Percentiles rank a stretch among this genome's conserved stretches.
These are phyloP conservation scores for Starmerella roubikii DNA, from an alignment of 805 yeast genomes.

Conservation along the genomic window DNA sequence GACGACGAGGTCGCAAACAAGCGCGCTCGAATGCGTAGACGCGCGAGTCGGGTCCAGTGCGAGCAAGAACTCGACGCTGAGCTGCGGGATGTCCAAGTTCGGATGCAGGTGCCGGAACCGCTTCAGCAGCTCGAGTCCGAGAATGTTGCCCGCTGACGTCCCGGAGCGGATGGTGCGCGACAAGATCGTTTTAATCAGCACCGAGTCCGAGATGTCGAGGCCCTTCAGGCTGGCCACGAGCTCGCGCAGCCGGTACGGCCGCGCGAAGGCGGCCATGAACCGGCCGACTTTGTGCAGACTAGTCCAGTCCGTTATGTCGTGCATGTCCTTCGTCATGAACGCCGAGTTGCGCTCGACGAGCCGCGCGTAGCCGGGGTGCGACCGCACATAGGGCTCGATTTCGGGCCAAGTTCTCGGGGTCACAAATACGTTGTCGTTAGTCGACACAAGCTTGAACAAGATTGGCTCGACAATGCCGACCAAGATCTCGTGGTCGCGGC, in stretches of 20 bases:
- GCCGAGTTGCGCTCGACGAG: conserved; percentile 15
- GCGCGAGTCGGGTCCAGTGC: conserved; percentile 11
- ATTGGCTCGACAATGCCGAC: conserved; percentile 6
- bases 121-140: conserved; percentile 14
- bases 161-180: conserved; percentile 13
- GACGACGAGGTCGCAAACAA: conserved; percentile 39
- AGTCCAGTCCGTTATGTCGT: conserved; percentile 12
- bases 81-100: background rate
- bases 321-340: conserved; percentile 11
- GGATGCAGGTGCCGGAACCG: conserved; percentile 3
- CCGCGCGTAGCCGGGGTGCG: conserved; percentile 7
- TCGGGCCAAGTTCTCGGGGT: conserved; percentile 15
- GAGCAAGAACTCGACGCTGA: conserved; percentile 14
- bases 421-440: conserved; percentile 14
- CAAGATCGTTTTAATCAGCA: conserved; percentile 11
- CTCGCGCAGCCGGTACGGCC: conserved; percentile 19
- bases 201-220: conserved; percentile 1
- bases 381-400: conserved; percentile 10
- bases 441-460: conserved; percentile 7
- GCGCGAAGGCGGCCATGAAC: conserved; percentile 23
- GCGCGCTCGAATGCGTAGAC: conserved; percentile 20
- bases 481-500: background rate
- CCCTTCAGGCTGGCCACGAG: conserved; percentile 9
- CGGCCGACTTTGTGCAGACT: conserved; percentile 7
- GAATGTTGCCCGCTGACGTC: conserved; percentile 8